Conservation (phyloP, 257 asterid species). For the Petunia secreta region DNA sequence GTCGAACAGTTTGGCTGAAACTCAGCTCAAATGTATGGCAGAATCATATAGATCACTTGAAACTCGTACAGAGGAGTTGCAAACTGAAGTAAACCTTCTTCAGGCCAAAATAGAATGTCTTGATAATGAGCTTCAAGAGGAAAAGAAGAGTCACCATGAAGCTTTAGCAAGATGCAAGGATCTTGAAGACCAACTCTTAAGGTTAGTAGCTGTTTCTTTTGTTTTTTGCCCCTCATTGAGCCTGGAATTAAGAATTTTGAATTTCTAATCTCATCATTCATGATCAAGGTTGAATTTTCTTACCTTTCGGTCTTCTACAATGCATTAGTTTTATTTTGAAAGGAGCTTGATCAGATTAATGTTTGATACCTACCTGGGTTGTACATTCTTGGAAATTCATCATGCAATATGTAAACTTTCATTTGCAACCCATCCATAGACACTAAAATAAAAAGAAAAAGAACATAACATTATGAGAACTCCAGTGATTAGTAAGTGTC, state of each 20-base stretch:
- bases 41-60: constrained; percentile 90
- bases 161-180: constrained; percentile 64
- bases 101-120: constrained; percentile 56
- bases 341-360: no score
- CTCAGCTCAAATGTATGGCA: constrained; percentile 98
- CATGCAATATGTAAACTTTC: no score
- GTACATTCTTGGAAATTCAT: no score
- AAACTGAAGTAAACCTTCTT: constrained; percentile 66
- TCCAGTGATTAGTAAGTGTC: no score
- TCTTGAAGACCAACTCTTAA: constrained; percentile 70
- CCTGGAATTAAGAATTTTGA: neutral
- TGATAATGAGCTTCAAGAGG: constrained; percentile 75
- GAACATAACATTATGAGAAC: no score
- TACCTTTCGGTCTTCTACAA: no score
- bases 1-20: constrained; percentile 85
- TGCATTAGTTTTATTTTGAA: no score
- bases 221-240: neutral
- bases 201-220: constrained; percentile 42
- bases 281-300: no score
- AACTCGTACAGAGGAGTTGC: constrained; percentile 70
- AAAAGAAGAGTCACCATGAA: constrained; percentile 60
- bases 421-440: no score
- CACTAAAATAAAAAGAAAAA: no score
- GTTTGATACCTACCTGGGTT: no score
- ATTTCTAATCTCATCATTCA: no score